A percentile compares a stretch with the other conserved stretches of the same genome.
These are phyloP conservation scores for Penicillium rolfsii DNA, from an alignment of 2,329 filamentous ascomycete species.

Conservation along the genomic window DNA sequence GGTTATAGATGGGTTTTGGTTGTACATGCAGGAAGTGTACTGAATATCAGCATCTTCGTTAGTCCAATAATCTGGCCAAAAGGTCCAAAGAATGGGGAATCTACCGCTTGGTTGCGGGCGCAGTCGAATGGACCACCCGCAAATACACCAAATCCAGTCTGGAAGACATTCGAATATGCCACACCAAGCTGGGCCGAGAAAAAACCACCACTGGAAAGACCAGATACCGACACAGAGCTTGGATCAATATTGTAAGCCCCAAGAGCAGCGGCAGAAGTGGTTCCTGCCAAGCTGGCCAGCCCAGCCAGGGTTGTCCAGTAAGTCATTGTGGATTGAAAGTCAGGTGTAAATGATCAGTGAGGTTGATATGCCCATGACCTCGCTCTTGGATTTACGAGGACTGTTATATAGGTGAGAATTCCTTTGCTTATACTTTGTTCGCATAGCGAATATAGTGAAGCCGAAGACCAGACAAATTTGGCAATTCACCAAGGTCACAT, in stretches of 20 bases:
- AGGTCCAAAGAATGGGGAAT: background rate
- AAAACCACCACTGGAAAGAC: constrained; percentile 24
- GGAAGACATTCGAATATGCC: constrained; percentile 22
- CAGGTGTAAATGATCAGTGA: background rate
- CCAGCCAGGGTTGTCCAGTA: background rate
- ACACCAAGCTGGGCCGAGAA: constrained; percentile 24
- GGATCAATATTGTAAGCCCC: constrained; percentile 21
- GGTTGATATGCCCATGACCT: background rate
- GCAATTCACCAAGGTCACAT: background rate
- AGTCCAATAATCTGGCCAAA: background rate
- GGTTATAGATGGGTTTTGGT: constrained; percentile 20
- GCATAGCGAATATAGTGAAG: background rate
- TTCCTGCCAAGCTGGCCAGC: background rate
- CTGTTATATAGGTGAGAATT: background rate
- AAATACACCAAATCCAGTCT: constrained; percentile 24
- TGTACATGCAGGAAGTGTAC: constrained; percentile 23
- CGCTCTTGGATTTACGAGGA: background rate
- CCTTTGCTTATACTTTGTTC: background rate
- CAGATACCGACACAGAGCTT: constrained; percentile 17
- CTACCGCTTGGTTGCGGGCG: constrained; percentile 15
- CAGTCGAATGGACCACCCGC: constrained; percentile 25
- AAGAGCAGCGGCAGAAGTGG: constrained; percentile 8
- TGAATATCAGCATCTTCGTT: background rate
- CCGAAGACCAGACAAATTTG: background rate
- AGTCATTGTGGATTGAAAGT: background rate